Conservation (phyloP, 352 stramenopile species). For the Phytophthora hybrid region DNA sequence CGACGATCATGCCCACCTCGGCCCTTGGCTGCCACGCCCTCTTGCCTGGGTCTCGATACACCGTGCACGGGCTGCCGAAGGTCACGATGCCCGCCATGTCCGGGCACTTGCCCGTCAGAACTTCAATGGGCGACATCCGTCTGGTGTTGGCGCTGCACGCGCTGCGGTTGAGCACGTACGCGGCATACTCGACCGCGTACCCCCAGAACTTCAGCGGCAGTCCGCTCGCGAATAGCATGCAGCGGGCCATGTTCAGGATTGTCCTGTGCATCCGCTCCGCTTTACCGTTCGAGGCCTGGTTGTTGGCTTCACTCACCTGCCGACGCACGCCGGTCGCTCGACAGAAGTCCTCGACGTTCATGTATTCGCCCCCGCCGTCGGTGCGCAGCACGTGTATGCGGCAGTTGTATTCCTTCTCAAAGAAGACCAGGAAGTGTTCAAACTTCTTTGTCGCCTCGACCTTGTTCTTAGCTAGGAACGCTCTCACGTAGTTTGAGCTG, state of each 20-base stretch:
- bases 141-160: slow-evolving; percentile 18
- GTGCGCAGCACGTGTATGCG: too few species aligned
- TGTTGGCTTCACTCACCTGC: not conserved
- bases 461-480: not conserved
- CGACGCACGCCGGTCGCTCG: too few species aligned
- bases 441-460: not conserved
- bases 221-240: slow-evolving; percentile 35
- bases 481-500: not conserved
- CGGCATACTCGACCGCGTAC: slow-evolving; percentile 34
- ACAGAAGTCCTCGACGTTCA: too few species aligned
- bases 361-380: too few species aligned
- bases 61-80: slow-evolving; percentile 19
- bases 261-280: not conserved
- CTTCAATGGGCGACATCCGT: slow-evolving; percentile 4
- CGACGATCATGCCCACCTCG: slow-evolving; percentile 3
- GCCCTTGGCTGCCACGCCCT: not conserved
- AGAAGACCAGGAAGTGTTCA: not conserved
- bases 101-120: slow-evolving; percentile 11
- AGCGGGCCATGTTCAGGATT: slow-evolving; percentile 1
- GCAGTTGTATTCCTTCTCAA: too few species aligned
- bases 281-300: slow-evolving; percentile 30
- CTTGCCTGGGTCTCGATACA: not conserved
- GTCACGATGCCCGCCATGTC: slow-evolving; percentile 6
- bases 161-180: slow-evolving; percentile 39
- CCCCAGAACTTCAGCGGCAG: slow-evolving; percentile 35